Conservation (phyloP, 345 rosid genomes). For the Moringa oleifera region DNA sequence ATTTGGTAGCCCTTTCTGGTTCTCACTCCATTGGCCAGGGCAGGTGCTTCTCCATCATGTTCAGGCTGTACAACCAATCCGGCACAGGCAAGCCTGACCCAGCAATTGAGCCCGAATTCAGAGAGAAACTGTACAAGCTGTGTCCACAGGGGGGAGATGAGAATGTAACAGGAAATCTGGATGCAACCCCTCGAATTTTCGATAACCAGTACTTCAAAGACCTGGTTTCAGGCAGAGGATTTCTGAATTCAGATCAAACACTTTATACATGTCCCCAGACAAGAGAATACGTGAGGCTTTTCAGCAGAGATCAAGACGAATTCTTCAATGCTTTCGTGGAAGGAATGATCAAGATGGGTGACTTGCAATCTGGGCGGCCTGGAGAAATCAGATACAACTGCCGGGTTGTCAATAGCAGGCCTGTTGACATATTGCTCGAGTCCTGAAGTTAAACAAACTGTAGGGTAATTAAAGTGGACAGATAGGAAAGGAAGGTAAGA, state of each 20-base stretch:
- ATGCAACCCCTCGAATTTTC: constrained; percentile 58
- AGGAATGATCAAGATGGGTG: constrained; percentile 89
- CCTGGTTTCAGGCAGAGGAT: constrained; percentile 77
- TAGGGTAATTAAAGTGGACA: neutral
- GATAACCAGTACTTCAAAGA: constrained; percentile 85
- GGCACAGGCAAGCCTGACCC: constrained; percentile 71
- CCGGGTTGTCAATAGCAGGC: constrained; percentile 47
- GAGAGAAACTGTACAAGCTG: constrained; percentile 49
- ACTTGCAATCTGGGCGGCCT: constrained; percentile 57
- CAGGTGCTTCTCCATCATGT: constrained; percentile 81
- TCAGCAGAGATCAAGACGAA: constrained; percentile 39
- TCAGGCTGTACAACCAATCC: constrained; percentile 89
- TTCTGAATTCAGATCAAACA: constrained; percentile 87
- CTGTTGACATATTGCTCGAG: constrained; percentile 10
- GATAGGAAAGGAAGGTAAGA: neutral
- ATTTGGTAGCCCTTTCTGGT: constrained; percentile 91
- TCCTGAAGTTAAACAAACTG: neutral
- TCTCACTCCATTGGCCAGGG: constrained; percentile 89
- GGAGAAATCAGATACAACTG: constrained; percentile 76
- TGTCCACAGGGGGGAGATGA: constrained; percentile 72
- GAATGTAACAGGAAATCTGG: constrained; percentile 63
- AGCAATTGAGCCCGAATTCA: constrained; percentile 44
- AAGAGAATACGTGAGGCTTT: constrained; percentile 43
- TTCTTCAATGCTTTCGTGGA: constrained; percentile 65
- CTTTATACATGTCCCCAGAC: constrained; percentile 51